A percentile compares a stretch with the other conserved stretches of the same genome.
Conservation (phyloP, 306 rosid species). For the Gastrolobium bilobum region DNA sequence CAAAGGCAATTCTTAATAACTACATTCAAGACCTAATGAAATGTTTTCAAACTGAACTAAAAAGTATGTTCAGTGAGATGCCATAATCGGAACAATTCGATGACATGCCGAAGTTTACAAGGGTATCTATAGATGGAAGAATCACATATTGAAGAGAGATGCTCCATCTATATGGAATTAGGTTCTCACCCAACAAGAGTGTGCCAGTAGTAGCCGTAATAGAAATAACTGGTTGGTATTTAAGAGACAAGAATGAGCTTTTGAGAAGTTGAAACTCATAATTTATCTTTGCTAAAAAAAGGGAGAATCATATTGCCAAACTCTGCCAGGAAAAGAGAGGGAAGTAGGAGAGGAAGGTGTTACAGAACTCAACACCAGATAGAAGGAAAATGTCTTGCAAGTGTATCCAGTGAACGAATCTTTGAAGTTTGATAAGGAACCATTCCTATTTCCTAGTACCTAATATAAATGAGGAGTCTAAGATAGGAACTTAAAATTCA, state of each 20-base stretch:
- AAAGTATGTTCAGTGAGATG: not conserved
- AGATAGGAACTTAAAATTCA: too few species aligned
- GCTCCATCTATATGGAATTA: not conserved
- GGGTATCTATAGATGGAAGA: not conserved
- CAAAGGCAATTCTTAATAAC: not conserved
- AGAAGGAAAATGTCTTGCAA: not conserved
- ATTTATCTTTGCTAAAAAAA: not conserved
- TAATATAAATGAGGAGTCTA: too few species aligned
- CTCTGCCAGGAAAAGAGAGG: not conserved
- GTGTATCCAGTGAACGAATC: not conserved
- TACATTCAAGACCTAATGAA: not conserved
- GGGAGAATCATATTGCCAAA: not conserved
- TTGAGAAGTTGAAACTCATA: not conserved
- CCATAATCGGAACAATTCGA: not conserved
- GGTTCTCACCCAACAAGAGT: conserved; percentile 11
- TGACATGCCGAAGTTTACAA: conserved; percentile 19
- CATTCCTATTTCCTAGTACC: not conserved
- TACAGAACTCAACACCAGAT: not conserved
- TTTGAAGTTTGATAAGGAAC: not conserved
- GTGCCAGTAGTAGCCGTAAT: not conserved
- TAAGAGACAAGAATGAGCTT: not conserved
- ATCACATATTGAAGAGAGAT: not conserved
- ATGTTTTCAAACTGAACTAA: not conserved
- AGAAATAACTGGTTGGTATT: not conserved
- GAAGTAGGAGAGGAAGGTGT: not conserved